Evolutionary conservation across 352 stramenopile genomes (phyloP), one percentile per base, ranked within the genome.

Genomic region (Globisporangium apiculatum): DNA sequence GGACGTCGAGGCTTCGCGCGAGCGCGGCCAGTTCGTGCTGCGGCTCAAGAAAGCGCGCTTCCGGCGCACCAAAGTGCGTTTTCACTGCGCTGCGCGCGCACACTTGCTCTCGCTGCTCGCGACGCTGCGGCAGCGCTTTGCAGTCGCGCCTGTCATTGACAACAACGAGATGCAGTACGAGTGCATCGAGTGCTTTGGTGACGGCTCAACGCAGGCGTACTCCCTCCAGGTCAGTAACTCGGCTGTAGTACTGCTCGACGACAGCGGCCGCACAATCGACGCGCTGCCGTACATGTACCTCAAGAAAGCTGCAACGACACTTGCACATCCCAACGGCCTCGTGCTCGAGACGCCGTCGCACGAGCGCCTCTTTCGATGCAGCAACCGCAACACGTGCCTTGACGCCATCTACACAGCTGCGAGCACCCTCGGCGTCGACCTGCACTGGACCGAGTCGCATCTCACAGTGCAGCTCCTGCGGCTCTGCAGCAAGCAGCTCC

Each of bases 181-280:
- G 8, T 91, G 81, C 65, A 78, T 80, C 49, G 75, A 87, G 66
- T 67, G 85, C 60, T 89, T 75, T 47, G 81, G 74, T n/a, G 72
- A 91, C 62, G 72, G 68, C 46, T 83, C 78, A 46, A 72, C 76
- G 55, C 71, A 80, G 41, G 56, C 75, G 36, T 75, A 76, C 48
- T 69, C 79, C 18, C 46, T 91, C 7, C 71, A 87, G 37, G 65
- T 87, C 11, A 75, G 64, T 0, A 57, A 80, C 15, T 70, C 69
- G 3, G 78, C 75, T 14, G 61, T 89, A 40, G 43, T 84, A 35
- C 62, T 91, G 41, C 57, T 87, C 14, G 73, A 91, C 45, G 78
- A 87, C 45, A 58, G 67, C 6, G 76, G 73, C 7, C 63, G 60
- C 15, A 68, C 65, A 7, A 65, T 87, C 24, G 63, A 74, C 14